phyloP scores from a whole-genome alignment of 2,329 filamentous ascomycete species.

The Fusarium sublunatum region DNA sequence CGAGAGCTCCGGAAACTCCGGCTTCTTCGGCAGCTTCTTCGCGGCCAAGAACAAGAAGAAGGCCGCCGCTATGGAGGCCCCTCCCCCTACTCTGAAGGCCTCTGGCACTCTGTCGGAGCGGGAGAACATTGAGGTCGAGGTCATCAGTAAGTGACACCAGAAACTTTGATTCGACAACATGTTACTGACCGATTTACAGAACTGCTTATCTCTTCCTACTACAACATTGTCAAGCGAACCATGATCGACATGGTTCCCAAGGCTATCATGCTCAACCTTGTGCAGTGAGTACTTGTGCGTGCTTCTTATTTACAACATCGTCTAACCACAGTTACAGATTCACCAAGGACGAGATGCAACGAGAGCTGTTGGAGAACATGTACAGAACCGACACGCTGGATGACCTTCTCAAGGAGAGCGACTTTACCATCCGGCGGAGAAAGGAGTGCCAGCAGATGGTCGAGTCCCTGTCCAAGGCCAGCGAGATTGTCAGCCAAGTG shows the following conservation, averaged over 20 bases:
- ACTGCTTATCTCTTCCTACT: conserved; percentile 95
- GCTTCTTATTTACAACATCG: background rate
- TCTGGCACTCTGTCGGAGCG: conserved; percentile 94
- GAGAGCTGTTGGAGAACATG: conserved; percentile 96
- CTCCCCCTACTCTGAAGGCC: conserved; percentile 91
- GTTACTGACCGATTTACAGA: conserved; percentile 63
- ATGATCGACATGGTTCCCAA: conserved; percentile 99
- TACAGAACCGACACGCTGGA: conserved; percentile 92
- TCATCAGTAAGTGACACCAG: conserved; percentile 80
- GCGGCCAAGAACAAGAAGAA: conserved; percentile 99
- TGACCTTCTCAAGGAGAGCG: conserved; percentile 95
- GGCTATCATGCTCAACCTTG: conserved; percentile 97
- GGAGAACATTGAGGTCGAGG: conserved; percentile 95
- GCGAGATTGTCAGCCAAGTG: conserved; percentile 92
- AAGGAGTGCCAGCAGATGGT: conserved; percentile 99
- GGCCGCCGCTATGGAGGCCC: conserved; percentile 99
- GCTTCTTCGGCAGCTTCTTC: conserved; percentile 99
- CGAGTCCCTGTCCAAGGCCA: conserved; percentile 87
- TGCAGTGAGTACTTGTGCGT: conserved; percentile 74
- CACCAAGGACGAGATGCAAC: conserved; percentile 98
- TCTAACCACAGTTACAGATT: conserved; percentile 64
- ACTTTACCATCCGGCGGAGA: conserved; percentile 92
- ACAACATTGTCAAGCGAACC: conserved; percentile 96
- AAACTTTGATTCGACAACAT: background rate
- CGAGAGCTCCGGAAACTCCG: conserved; percentile 67